These are phyloP conservation scores for Taxillus chinensis DNA, from an alignment of 164 flowering plant genomes.

Conservation along the genomic window DNA sequence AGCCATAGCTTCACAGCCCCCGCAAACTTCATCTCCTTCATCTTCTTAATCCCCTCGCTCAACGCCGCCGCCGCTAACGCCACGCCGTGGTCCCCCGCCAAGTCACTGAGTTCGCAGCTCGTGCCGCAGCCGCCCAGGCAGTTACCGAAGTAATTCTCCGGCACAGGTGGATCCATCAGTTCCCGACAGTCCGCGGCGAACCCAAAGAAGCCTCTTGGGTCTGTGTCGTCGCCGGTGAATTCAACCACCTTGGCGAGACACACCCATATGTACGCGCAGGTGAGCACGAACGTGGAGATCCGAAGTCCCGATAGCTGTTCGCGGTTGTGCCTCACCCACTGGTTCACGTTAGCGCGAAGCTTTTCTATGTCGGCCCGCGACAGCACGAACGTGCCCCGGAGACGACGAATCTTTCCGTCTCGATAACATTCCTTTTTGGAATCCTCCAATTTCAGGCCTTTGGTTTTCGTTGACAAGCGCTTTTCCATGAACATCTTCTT, in stretches of 20 bases:
- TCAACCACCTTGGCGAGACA: constrained; percentile 19
- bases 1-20: constrained; percentile 18
- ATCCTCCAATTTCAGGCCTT: not conserved
- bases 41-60: constrained; percentile 12
- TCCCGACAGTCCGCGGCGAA: constrained; percentile 25
- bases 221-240: too few species aligned
- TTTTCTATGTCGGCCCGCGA: constrained; percentile 11
- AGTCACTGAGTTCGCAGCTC: not conserved
- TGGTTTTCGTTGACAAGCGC: not conserved
- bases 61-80: constrained; percentile 16
- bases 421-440: not conserved
- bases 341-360: constrained; percentile 6
- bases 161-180: constrained; percentile 19
- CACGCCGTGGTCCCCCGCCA: constrained; percentile 24
- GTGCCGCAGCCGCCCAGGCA: constrained; percentile 17
- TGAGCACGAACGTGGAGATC: constrained; percentile 21
- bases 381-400: constrained; percentile 9
- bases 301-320: not conserved
- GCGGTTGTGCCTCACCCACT: not conserved
- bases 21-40: constrained; percentile 7
- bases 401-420: constrained; percentile 24
- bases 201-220: constrained; percentile 5
- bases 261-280: constrained; percentile 30
- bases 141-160: constrained; percentile 43
- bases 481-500: not conserved